These are phyloP conservation scores for Dysphania ambrosioides DNA, from an alignment of 148 eudicot genomes.

Conservation along the genomic window DNA sequence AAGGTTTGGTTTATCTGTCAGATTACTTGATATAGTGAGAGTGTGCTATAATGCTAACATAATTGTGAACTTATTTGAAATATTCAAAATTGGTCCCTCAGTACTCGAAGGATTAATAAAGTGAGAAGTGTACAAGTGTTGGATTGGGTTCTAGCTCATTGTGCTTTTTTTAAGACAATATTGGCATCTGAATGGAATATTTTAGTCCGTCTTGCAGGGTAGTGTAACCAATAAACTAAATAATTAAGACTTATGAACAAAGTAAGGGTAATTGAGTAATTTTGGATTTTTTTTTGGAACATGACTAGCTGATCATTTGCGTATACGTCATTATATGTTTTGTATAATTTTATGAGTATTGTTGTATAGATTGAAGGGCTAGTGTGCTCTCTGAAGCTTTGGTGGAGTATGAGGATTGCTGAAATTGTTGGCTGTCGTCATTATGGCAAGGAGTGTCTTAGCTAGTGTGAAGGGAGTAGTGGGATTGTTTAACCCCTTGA, in stretches of 20 bases:
- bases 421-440: too few relatives aligned
- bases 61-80: background rate
- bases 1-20: background rate
- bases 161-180: conserved; percentile 21
- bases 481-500: background rate
- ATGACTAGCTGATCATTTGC: background rate
- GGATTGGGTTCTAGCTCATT: conserved; percentile 29
- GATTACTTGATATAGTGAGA: too few relatives aligned
- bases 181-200: conserved; percentile 23
- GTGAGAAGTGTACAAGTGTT: background rate
- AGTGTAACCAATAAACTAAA: background rate
- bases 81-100: background rate
- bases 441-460: too few relatives aligned
- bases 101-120: background rate
- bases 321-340: background rate
- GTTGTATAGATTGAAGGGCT: too few relatives aligned
- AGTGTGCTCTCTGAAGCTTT: too few relatives aligned
- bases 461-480: too few relatives aligned
- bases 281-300: background rate
- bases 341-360: too few relatives aligned
- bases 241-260: background rate
- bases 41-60: too few relatives aligned
- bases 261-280: conserved; percentile 8
- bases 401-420: too few relatives aligned
- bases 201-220: conserved; percentile 16